These are phyloP conservation scores for Plantago rigida DNA, from an alignment of 305 asterid genomes.

Conservation along the genomic window DNA sequence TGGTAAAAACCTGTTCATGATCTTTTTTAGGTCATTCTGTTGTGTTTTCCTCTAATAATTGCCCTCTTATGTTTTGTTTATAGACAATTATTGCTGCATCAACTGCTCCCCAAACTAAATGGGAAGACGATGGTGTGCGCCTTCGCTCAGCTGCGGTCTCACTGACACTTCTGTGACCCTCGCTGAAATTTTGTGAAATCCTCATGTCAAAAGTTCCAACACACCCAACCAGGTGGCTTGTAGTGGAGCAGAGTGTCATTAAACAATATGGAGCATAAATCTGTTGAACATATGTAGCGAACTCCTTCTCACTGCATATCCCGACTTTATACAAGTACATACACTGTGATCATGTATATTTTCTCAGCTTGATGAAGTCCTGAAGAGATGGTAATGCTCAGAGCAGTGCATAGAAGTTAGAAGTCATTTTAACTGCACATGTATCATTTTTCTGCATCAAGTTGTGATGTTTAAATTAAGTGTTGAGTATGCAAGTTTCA, in stretches of 20 bases:
- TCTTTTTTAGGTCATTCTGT: too few species aligned
- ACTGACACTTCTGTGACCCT: slow-evolving; percentile 42
- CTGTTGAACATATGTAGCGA: too few species aligned
- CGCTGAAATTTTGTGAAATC: neutral
- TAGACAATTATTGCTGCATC: slow-evolving; percentile 78
- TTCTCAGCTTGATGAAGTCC: too few species aligned
- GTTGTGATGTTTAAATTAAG: too few species aligned
- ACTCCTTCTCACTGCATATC: too few species aligned
- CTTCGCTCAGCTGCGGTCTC: slow-evolving; percentile 96
- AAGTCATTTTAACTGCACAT: too few species aligned
- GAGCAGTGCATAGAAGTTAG: too few species aligned
- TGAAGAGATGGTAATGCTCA: too few species aligned
- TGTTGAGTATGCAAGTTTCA: too few species aligned
- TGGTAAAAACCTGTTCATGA: neutral
- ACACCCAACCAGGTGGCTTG: neutral
- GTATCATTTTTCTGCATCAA: too few species aligned
- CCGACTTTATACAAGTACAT: too few species aligned
- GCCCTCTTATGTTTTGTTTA: neutral
- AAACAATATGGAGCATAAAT: neutral
- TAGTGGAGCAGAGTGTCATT: slow-evolving; percentile 1
- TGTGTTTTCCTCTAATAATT: neutral
- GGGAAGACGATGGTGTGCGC: slow-evolving; percentile 64
- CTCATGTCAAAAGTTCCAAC: neutral
- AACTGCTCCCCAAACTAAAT: slow-evolving; percentile 65
- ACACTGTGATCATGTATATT: too few species aligned